Evolutionary conservation across 805 yeast species (phyloP), one percentile per base, ranked within the genome.

Genomic region (Zygotorulaspora danielsina): DNA sequence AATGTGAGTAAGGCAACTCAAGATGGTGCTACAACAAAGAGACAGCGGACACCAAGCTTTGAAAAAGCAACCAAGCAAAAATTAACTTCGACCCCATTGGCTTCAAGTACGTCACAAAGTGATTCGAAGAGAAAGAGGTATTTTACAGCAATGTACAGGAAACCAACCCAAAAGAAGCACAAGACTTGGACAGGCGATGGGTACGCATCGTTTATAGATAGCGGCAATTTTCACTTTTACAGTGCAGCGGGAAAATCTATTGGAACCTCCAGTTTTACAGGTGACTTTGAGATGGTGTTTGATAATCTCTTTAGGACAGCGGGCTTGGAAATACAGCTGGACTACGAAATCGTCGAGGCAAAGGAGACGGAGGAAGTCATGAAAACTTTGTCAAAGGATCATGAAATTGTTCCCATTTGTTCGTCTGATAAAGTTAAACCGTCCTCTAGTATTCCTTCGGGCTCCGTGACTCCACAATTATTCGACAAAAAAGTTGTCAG

Each of bases 141-240:
- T 24, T 64, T 56, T 34, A 48, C 51, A 10, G 76, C 78, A 5
- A 72, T 84, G 48, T 84, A 81, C 73, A 67, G 98, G 22, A 87
- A 86, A 58, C 70, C 71, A 29, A 69, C 90, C 0, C 70, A 65
- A 21, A 86, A 84, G 63, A 87, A 90, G 68, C 79, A 88, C 59
- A 89, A 89, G 57, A 79, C 87, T 0, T 93, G 98, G 98, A 94
- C 86, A 39, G 95, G 95, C 2, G 97, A 93, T 64, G 97, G 96
- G 0, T 61, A 65, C 22, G 64, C 82, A 11, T 50, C 63, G 0
- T 55, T 71, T 2, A 54, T 61, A n/a, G 45, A 37, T 9, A 45
- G 47, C 10, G 42, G 38, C 34, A 38, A 49, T 41, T 33, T 67
- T 17, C 34, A 46, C 13, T 51, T 54, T 46, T 50, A 63, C 42